A percentile compares a stretch with the other conserved stretches of the same genome.
phyloP scores from a whole-genome alignment of 495 filamentous ascomycete species.

The Daldinia decipiens region DNA sequence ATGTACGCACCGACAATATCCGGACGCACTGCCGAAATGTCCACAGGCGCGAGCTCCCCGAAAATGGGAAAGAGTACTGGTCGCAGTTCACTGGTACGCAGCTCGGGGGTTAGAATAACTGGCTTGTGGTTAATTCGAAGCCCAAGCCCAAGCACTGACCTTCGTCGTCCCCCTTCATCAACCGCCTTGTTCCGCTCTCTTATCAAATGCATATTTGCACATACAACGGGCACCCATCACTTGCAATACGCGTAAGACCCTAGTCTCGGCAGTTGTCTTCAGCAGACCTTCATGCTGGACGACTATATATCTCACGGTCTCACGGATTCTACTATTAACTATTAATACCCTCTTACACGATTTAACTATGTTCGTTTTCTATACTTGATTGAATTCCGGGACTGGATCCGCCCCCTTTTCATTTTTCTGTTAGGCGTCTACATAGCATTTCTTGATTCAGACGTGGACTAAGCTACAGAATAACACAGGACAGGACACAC shows the following conservation, averaged over 20 bases:
- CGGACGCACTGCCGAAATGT: conserved; percentile 23
- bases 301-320: neutral
- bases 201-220: neutral
- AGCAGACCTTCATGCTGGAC: no score
- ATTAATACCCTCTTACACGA: conserved; percentile 18
- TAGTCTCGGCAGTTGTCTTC: no score
- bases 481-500: conserved; percentile 19
- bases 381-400: neutral
- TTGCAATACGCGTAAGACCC: no score
- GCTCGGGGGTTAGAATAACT: neutral
- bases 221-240: no score
- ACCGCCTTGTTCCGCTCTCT: neutral
- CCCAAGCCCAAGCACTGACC: neutral
- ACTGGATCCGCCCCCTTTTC: neutral
- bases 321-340: conserved; percentile 5
- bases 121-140: neutral
- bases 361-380: neutral
- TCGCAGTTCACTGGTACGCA: neutral
- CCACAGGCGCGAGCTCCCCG: conserved; percentile 11
- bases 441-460: neutral
- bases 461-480: neutral
- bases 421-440: conserved; percentile 4
- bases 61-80: conserved; percentile 28
- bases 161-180: neutral
- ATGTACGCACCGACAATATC: conserved; percentile 35